These are phyloP conservation scores for Craspedostauros australis DNA, from an alignment of 108 stramenopile genomes.

Conservation along the genomic window DNA sequence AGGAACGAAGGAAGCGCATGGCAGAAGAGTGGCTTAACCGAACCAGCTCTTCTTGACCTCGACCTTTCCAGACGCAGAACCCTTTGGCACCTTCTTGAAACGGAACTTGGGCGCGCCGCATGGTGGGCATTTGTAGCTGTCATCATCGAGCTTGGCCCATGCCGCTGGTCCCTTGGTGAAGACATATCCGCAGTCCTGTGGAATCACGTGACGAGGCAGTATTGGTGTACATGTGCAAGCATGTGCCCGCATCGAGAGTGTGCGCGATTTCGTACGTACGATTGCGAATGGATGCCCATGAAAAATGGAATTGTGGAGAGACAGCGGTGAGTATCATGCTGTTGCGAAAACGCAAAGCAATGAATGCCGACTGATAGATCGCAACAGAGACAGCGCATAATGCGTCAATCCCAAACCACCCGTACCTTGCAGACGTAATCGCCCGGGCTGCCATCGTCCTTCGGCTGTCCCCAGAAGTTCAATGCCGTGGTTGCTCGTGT, in stretches of 20 bases:
- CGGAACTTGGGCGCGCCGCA: slow-evolving; percentile 73
- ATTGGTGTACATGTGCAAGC: too few relatives aligned
- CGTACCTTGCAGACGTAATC: slow-evolving; percentile 71
- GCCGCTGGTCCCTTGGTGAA: slow-evolving; percentile 84
- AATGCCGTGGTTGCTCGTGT: too few relatives aligned
- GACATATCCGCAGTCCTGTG: slow-evolving; percentile 77
- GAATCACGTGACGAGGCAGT: neutral
- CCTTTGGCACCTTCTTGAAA: slow-evolving; percentile 87
- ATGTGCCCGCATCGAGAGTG: too few relatives aligned
- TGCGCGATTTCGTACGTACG: too few relatives aligned
- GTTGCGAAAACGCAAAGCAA: too few relatives aligned
- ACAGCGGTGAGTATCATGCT: neutral
- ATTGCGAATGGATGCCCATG: neutral
- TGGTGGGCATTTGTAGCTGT: slow-evolving; percentile 61
- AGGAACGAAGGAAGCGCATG: too few relatives aligned
- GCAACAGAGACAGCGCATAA: neutral
- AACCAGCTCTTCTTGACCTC: slow-evolving; percentile 77
- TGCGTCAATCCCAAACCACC: neutral
- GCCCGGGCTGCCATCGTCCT: slow-evolving; percentile 75
- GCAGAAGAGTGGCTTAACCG: too few relatives aligned
- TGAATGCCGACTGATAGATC: neutral
- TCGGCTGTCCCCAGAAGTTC: too few relatives aligned
- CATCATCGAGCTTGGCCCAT: slow-evolving; percentile 57
- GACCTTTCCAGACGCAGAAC: slow-evolving; percentile 52
- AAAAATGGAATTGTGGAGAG: neutral